Percentiles rank a stretch among this genome's conserved stretches.
These are phyloP conservation scores for Fraxinus velutina DNA, from an alignment of 305 asterid species.

Conservation along the genomic window DNA sequence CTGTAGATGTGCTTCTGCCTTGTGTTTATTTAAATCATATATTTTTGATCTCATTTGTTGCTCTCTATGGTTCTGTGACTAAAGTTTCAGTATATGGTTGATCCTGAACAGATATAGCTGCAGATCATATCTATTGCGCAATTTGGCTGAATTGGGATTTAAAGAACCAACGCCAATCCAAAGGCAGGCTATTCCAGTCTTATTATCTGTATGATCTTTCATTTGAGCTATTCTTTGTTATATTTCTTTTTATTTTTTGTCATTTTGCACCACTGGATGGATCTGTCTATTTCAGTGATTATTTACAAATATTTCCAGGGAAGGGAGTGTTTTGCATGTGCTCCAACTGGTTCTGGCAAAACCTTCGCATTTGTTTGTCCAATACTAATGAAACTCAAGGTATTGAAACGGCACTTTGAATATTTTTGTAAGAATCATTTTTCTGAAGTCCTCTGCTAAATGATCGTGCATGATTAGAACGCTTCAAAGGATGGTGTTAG, in stretches of 20 bases:
- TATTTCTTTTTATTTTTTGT: neutral
- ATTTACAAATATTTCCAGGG: conserved; percentile 43
- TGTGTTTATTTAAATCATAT: neutral
- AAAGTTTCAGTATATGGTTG: conserved; percentile 3
- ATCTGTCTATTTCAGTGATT: neutral
- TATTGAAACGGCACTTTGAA: conserved; percentile 17
- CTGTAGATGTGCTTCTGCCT: neutral
- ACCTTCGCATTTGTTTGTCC: conserved; percentile 86
- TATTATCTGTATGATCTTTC: conserved; percentile 75
- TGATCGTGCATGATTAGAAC: conserved; percentile 38
- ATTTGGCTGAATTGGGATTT: conserved; percentile 64
- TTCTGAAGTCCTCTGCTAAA: conserved; percentile 27
- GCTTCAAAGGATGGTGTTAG: conserved; percentile 74
- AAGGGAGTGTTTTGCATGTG: conserved; percentile 91
- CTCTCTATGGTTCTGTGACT: neutral
- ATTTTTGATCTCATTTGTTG: neutral
- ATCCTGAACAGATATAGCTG: conserved; percentile 53
- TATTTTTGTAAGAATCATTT: neutral
- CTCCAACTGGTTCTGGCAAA: conserved; percentile 94
- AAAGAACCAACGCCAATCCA: conserved; percentile 93
- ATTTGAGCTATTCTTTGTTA: conserved; percentile 29
- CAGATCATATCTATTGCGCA: conserved; percentile 59
- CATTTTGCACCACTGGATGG: neutral
- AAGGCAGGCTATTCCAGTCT: conserved; percentile 91
- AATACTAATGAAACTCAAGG: conserved; percentile 78